Evolutionary conservation across 2,329 filamentous ascomycete genomes (phyloP), one percentile per base, ranked within the genome.

Genomic region (Trichoderma semiorbis): DNA sequence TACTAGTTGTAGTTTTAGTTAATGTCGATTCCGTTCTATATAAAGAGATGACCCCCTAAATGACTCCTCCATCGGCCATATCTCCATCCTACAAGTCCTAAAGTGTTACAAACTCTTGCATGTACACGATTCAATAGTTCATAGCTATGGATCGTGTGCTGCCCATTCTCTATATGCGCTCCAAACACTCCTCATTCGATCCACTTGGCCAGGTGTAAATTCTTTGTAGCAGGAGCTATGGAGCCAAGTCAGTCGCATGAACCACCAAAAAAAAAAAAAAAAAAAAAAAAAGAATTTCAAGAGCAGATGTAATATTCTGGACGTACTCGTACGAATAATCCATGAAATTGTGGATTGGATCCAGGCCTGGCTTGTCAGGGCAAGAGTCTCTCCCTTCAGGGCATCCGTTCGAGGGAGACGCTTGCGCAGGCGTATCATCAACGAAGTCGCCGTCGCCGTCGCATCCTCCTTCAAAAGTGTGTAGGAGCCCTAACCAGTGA

Each of bases 401-500:
- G 74, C 82, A 83, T 55, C 78, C 80, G 8, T 72, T 69, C 14
- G 77, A 75, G 18, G 76, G 63, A n/a, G 39, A 66, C 75, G 53
- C 69, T 58, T 76, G 77, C n/a, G 79, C 77, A 10, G 83, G 81
- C 16, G 83, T 84, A 73, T 84, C 83, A 18, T 75, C 75, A 28
- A 84, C 76, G 18, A 72, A 75, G 73, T 85, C 83, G 47, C 81
- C 81, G 14, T 72, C 53, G 5, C 77, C 74, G 0, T 68, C 74
- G 64, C 78, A 79, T 60, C 81, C 81, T 10, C 79, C 81, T 39
- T 82, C 73, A 74, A 85, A 85, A 50, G 82, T 83, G 75, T 85
- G 83, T 67, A 78, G 78, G 24, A 85, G 79, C 62, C 83, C 82
- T 66, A 85, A 77, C 83, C 83, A 85, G 76, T 85, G 83, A 5